Base-by-base conservation (phyloP, 345 rosid species). In the Dimocarpus longan region DNA sequence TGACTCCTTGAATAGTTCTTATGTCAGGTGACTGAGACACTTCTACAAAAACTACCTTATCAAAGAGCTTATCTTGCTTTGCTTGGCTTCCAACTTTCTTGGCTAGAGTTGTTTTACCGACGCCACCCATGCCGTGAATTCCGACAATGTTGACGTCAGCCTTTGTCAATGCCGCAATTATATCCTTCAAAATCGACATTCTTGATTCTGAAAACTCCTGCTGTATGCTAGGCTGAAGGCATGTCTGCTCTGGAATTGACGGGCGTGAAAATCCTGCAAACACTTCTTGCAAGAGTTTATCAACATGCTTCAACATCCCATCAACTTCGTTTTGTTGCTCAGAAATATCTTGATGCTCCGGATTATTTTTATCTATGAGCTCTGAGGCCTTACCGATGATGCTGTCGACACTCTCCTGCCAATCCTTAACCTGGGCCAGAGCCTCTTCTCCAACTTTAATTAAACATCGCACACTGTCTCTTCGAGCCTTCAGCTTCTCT, bases 91-190 rank as follows among this genome's bases (percentile, higher is more conserved):
- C 81, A 21, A 80, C 79, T 32, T 77, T 19, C 26, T 56, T 68
- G 43, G 63, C 70, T 32, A 83, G 50, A 3, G 56, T 83, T 1
- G 71, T 76, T 65, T 83, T 83, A 19, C 85, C 82, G 18, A 82
- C 13, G 24, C 85, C 80, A 2, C 74, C 21, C 50, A 42, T 24
- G 8, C 86, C 83, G 0, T 62, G 44, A 0, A 83, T 48, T 5
- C 86, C 83, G 37, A 83, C 69, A 24, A 67, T 50, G 43, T 42
- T 63, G 56, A 80, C 42, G 7, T 26, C 59, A 54, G 11, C 16
- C 42, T 73, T 71, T 10, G 9, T 19, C 5, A 74, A 26, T 13
- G 79, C 79, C 2, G 11, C 54, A 54, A 68, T 1, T 5, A 80
- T 57, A 4, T 54, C 39, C n/a, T 57, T 48, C 2, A 3, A 32